Base-by-base conservation (phyloP, 306 rosid species). In the Castanea sativa region DNA sequence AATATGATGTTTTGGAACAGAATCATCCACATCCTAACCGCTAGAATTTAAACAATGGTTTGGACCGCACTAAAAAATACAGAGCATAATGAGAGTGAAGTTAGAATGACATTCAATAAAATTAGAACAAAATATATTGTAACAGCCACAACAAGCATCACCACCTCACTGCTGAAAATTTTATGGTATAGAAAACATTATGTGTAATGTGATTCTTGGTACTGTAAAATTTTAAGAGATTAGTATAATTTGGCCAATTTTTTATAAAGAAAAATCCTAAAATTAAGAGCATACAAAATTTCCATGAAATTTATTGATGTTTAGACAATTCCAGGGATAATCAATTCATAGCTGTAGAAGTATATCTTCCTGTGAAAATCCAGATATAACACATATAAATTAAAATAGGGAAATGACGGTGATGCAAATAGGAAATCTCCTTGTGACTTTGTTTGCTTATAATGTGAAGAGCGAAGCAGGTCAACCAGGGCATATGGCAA, bases 241-340 rank as follows among this genome's bases (percentile, higher is more conserved):
- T 3, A 25, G 35, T 13, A 13, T 21, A 13, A 4, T 61, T 61
- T 61, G 33, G 68, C n/a, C 8, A 25, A 61, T 35, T 23, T 25
- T 25, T 41, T 41, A 41, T 41, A 41, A 41, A 41, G 11, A 41
- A 41, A 41, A 41, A 41, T 41, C 45, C 45, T 41, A 41, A 41
- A 41, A 41, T 41, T 41, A 41, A 41, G 45, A 41, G 29, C 64
- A 58, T 20, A 11, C 64, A 58, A 58, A 58, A 58, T 8, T 2
- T 5, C 15, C 29, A 58, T 25, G 11, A 58, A 10, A 41, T 41
- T 41, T 8, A 41, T 41, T 2, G 45, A 41, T 41, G 45, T 41
- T 61, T 61, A 78, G 77, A 21, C 67, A 49, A 59, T 49, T 69
- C 65, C 16, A 43, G 7, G 73, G 25, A 72, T 64, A 73, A 15